Evolutionary conservation across 2,329 filamentous ascomycete genomes (phyloP).

Genomic region (Biscogniauxia marginata): DNA sequence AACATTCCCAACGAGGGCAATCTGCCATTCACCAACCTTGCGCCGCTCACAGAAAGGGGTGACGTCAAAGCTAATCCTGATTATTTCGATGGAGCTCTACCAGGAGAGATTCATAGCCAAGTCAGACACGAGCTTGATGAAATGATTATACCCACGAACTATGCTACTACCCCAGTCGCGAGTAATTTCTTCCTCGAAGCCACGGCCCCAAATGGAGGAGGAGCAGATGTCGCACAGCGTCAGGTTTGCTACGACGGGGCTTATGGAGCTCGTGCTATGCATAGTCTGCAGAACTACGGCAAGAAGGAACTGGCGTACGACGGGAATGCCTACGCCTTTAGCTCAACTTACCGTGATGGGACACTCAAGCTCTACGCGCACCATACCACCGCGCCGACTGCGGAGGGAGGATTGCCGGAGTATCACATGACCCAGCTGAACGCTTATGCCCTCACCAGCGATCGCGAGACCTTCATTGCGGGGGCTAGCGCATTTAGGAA

Average conservation of each 20-base stretch:
- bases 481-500: constrained; percentile 41
- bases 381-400: constrained; percentile 34
- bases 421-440: constrained; percentile 42
- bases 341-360: constrained; percentile 38
- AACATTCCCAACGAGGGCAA: not conserved
- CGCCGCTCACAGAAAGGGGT: no score
- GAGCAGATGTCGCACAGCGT: constrained; percentile 22
- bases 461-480: constrained; percentile 30
- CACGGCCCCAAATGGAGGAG: constrained; percentile 21
- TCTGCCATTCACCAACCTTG: not conserved
- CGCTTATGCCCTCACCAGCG: constrained; percentile 28
- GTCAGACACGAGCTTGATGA: constrained; percentile 5
- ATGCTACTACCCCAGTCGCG: constrained; percentile 10
- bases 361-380: constrained; percentile 38
- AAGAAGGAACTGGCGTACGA: constrained; percentile 34
- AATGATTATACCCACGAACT: constrained; percentile 20
- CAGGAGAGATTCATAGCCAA: no score
- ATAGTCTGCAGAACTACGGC: constrained; percentile 23
- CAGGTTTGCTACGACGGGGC: constrained; percentile 35
- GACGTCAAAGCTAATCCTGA: not conserved
- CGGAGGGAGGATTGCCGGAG: constrained; percentile 31
- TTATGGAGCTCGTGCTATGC: constrained; percentile 32
- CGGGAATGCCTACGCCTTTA: constrained; percentile 38
- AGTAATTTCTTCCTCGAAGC: constrained; percentile 18
- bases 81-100: not conserved